These are phyloP conservation scores for Hawksworthiomyces lignivorus DNA, from an alignment of 2,329 filamentous ascomycete genomes.

Conservation along the genomic window DNA sequence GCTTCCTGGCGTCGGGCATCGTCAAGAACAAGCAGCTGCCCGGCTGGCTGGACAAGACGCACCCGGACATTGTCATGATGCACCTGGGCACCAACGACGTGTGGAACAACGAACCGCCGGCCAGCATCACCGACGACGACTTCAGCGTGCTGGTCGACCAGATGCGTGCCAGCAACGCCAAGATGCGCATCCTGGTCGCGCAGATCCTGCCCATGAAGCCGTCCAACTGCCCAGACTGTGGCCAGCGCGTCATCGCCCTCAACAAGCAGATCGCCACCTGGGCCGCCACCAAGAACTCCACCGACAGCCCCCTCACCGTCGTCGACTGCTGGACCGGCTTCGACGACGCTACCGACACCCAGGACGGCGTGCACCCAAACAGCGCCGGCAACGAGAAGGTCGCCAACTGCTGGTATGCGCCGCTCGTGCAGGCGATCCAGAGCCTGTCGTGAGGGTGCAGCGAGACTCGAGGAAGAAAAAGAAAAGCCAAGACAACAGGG, in stretches of 20 bases:
- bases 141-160: conserved; percentile 30
- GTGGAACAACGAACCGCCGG: conserved; percentile 25
- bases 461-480: neutral
- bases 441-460: neutral
- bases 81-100: conserved; percentile 33
- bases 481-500: too few species aligned
- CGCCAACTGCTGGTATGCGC: conserved; percentile 21
- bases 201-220: conserved; percentile 27
- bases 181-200: conserved; percentile 30
- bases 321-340: conserved; percentile 28
- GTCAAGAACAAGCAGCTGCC: conserved; percentile 29
- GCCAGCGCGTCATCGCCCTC: conserved; percentile 16
- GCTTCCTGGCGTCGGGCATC: conserved; percentile 30
- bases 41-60: conserved; percentile 28
- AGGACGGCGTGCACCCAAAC: conserved; percentile 28
- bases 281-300: conserved; percentile 20
- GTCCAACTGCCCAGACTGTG: conserved; percentile 20
- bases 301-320: conserved; percentile 23
- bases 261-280: conserved; percentile 25
- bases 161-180: conserved; percentile 32
- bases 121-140: conserved; percentile 26
- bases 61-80: conserved; percentile 37
- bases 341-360: conserved; percentile 19
- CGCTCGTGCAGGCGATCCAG: conserved; percentile 2
- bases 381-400: conserved; percentile 22